phyloP scores from a whole-genome alignment of 2,329 filamentous ascomycete species.

The Nemania sp. region DNA sequence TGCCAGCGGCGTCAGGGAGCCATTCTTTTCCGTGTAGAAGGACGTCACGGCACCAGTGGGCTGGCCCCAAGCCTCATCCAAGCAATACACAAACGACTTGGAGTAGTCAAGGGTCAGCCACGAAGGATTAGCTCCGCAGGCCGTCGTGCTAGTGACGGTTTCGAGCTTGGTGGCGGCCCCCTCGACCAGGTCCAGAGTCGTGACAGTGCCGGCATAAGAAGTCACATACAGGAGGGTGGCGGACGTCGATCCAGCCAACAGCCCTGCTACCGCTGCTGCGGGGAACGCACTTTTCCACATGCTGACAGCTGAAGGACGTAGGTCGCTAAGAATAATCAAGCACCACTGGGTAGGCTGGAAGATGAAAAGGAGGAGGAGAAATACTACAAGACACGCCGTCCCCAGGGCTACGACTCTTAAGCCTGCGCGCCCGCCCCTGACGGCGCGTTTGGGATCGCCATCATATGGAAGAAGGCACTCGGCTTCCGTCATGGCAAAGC shows the following conservation, averaged over 20 bases:
- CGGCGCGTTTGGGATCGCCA: constrained; percentile 3
- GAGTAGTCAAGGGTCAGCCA: constrained; percentile 70
- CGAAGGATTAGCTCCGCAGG: constrained; percentile 66
- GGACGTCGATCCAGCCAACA: constrained; percentile 49
- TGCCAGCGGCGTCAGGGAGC: constrained; percentile 59
- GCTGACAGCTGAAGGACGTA: constrained; percentile 21
- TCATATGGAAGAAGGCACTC: constrained; percentile 34
- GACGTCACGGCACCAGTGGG: constrained; percentile 45
- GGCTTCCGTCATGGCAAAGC: constrained; percentile 34
- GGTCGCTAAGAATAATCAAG: constrained; percentile 17
- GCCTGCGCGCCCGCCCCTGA: constrained; percentile 18
- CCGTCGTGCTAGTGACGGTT: constrained; percentile 56
- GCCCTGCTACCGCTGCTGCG: constrained; percentile 43
- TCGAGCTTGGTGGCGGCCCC: constrained; percentile 54
- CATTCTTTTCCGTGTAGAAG: constrained; percentile 57
- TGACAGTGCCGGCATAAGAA: constrained; percentile 62
- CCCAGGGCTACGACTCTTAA: constrained; percentile 36
- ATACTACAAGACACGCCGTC: constrained; percentile 25
- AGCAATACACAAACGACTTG: constrained; percentile 66
- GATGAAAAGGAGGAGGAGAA: constrained; percentile 27
- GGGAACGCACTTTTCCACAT: constrained; percentile 48
- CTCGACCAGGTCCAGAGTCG: constrained; percentile 59
- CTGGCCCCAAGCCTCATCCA: constrained; percentile 64
- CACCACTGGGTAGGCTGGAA: constrained; percentile 11
- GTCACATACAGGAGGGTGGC: constrained; percentile 60